Conservation (phyloP, 2,329 filamentous ascomycete species). For the Eurotiales sp. region DNA sequence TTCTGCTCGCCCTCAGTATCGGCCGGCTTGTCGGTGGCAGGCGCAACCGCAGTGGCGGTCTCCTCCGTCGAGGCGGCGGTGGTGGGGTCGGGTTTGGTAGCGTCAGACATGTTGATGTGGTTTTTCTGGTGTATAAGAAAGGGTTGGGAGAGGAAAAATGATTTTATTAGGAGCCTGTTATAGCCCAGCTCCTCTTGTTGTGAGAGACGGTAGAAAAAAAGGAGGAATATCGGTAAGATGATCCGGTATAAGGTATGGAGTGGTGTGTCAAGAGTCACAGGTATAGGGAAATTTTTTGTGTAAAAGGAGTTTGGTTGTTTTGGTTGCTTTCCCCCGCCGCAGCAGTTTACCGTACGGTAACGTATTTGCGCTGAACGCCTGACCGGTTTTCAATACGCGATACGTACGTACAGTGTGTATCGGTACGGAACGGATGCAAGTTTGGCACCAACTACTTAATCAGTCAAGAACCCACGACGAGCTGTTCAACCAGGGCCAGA, state of each 20-base stretch:
- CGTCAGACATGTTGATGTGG: slow-evolving; percentile 38
- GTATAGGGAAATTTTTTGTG: slow-evolving; percentile 13
- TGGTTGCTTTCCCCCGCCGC: slow-evolving; percentile 11
- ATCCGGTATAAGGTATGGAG: neutral
- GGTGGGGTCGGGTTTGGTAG: slow-evolving; percentile 41
- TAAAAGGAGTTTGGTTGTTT: slow-evolving; percentile 10
- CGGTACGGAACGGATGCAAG: too few relatives aligned
- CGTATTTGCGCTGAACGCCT: too few relatives aligned
- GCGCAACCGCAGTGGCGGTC: slow-evolving; percentile 27
- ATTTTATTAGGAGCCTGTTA: too few relatives aligned
- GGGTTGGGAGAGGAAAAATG: neutral
- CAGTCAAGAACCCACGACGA: too few relatives aligned
- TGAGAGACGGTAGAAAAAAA: too few relatives aligned
- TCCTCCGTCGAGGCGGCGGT: slow-evolving; percentile 35
- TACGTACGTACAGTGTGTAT: neutral
- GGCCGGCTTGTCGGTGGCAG: slow-evolving; percentile 25
- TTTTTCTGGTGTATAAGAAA: neutral
- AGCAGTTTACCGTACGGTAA: neutral
- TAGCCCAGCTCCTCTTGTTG: too few relatives aligned
- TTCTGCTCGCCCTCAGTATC: slow-evolving; percentile 31
- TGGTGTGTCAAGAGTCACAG: too few relatives aligned
- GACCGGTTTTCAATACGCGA: neutral
- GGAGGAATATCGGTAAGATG: neutral
- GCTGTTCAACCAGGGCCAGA: too few relatives aligned
- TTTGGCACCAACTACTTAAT: too few relatives aligned